Base-by-base conservation (phyloP, 1,284 basidiomycete species). In the Termitomyces sp. region DNA sequence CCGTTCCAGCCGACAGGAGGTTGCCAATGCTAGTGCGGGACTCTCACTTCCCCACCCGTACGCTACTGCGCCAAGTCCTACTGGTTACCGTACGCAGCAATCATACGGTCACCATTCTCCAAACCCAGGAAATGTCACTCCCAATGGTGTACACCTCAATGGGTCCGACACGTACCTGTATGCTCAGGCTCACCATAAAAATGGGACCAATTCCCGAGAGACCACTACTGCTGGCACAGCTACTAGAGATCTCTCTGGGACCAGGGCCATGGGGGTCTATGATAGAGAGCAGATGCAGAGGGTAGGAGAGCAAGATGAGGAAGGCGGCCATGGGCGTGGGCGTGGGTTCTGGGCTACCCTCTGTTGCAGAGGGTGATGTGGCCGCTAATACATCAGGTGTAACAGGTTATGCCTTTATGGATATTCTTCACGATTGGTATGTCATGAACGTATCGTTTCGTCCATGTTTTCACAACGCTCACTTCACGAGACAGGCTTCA, bases 1-100 rank as follows among this genome's bases (percentile, higher is more conserved):
- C 50, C 81, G 86, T 41, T 76, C 76, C 2, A 90, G 86, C 62
- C 84, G 79, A 49, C 80, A 81, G 40, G 82, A 80, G 28, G 68
- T 69, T 26, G 64, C 64, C n/a, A 60, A 68, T 26, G 60, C 58
- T n/a, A 71, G 65, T 54, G 63, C 66, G 5, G 75, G 71, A 2
- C 71, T 85, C 41, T 69, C 75, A n/a, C 70, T 78, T 5, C 74
- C 80, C 33, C 86, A 89, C 65, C 86, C 86, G 26, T 89, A 89
- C 54, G 87, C 86, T 5, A 73, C 78, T 38, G 78, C 82, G 9
- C 80, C 84, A 5, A 79, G 74, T 56, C 68, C 79, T 1, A 77
- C 73, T 44, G 79, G 77, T 6, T 84, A 83, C 65, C 79, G 82
- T 28, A 68, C 70, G 1, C 58, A 58, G 13, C 71, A 70, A 30